Conservation (phyloP, 2,329 filamentous ascomycete species). For the Microcera coccophila region DNA sequence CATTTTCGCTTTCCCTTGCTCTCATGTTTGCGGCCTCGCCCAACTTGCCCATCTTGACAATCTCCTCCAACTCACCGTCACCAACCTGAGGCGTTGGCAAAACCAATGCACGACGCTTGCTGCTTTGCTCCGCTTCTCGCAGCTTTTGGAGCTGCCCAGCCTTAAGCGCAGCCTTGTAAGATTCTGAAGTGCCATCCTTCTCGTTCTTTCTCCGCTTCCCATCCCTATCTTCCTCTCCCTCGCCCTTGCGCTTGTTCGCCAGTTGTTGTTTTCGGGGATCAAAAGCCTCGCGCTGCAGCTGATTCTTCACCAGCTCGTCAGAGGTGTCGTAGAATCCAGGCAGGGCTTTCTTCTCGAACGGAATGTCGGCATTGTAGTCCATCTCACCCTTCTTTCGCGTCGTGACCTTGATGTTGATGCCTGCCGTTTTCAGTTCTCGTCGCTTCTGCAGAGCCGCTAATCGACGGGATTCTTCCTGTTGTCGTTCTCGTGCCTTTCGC, state of each 20-base stretch:
- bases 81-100: slow-evolving; percentile 87
- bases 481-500: slow-evolving; percentile 89
- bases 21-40: slow-evolving; percentile 78
- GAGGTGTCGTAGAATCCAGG: slow-evolving; percentile 89
- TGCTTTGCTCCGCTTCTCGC: slow-evolving; percentile 93
- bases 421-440: slow-evolving; percentile 92
- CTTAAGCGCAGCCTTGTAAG: slow-evolving; percentile 82
- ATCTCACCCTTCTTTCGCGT: slow-evolving; percentile 93
- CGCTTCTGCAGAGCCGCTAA: slow-evolving; percentile 91
- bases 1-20: slow-evolving; percentile 75
- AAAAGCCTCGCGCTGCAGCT: slow-evolving; percentile 77
- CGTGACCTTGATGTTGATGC: slow-evolving; percentile 95
- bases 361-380: slow-evolving; percentile 99
- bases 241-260: slow-evolving; percentile 87
- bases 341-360: slow-evolving; percentile 88
- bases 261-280: slow-evolving; percentile 91
- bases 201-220: slow-evolving; percentile 89
- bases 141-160: slow-evolving; percentile 93
- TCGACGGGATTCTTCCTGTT: slow-evolving; percentile 89
- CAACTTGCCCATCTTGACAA: slow-evolving; percentile 97
- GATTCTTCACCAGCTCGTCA: slow-evolving; percentile 77
- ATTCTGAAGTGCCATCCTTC: slow-evolving; percentile 72
- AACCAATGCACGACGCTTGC: slow-evolving; percentile 79
- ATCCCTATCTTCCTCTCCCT: slow-evolving; percentile 76
- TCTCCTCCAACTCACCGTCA: slow-evolving; percentile 90